These are phyloP conservation scores for Penstemon eatonii DNA, from an alignment of 257 asterid genomes.

Conservation along the genomic window DNA sequence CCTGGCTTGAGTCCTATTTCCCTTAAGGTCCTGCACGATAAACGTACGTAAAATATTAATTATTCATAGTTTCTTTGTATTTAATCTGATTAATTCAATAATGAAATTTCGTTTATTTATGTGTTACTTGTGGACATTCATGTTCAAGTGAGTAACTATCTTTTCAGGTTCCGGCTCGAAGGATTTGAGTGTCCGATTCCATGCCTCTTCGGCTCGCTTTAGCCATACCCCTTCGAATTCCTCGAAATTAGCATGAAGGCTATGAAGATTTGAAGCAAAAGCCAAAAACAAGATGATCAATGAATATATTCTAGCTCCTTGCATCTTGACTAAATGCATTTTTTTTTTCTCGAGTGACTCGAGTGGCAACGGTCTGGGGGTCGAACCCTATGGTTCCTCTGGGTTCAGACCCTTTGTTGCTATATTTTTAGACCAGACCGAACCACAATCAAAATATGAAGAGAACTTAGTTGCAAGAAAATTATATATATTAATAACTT, in stretches of 20 bases:
- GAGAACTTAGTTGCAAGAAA: background rate
- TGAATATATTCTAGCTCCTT: background rate
- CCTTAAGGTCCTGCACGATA: constrained; percentile 25
- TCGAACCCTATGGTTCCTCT: background rate
- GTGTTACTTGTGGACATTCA: constrained; percentile 31
- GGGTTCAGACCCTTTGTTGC: constrained; percentile 2
- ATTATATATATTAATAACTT: too few species aligned
- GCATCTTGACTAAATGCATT: background rate
- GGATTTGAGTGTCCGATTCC: constrained; percentile 32
- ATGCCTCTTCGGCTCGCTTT: constrained; percentile 39
- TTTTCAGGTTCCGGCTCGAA: constrained; percentile 39
- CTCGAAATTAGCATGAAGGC: background rate
- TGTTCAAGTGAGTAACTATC: constrained; percentile 30
- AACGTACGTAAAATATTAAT: too few species aligned
- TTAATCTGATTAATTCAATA: too few species aligned
- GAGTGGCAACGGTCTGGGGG: constrained; percentile 20
- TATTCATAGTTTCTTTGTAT: too few species aligned
- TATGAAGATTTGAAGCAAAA: constrained; percentile 17
- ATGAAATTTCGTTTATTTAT: too few species aligned
- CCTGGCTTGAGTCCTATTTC: background rate
- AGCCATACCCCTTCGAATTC: constrained; percentile 41
- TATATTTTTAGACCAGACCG: constrained; percentile 8
- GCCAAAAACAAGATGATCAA: constrained; percentile 8
- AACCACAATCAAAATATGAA: background rate
- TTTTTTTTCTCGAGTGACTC: too few species aligned